Base-by-base conservation (phyloP, 1,284 basidiomycete species). In the Trichosporon coremiiforme region DNA sequence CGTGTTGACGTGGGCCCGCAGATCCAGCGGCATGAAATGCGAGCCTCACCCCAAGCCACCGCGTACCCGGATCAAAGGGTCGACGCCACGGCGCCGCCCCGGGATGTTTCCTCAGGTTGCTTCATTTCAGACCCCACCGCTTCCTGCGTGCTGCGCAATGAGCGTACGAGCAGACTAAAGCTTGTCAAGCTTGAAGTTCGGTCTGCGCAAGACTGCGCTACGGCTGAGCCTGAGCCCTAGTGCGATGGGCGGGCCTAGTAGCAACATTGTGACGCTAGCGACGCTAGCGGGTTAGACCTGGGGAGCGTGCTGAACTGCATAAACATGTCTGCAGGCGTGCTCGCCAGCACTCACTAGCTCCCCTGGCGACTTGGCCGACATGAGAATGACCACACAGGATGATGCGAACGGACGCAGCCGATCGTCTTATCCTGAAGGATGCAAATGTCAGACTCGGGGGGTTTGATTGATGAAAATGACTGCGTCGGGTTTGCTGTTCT, bases 191-290 rank as follows among this genome's bases (percentile, higher is more conserved):
- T 45, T n/a, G n/a, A n/a, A n/a, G n/a, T n/a, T n/a, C n/a, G n/a
- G n/a, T n/a, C n/a, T n/a, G n/a, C n/a, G n/a, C n/a, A n/a, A n/a
- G n/a, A n/a, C n/a, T n/a, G n/a, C n/a, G n/a, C n/a, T n/a, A 45
- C 41, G 41, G 41, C 41, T 45, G 41, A 9, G 15, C 10, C n/a
- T n/a, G n/a, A n/a, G n/a, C n/a, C n/a, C n/a, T n/a, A n/a, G n/a
- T n/a, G n/a, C n/a, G n/a, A n/a, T n/a, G n/a, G n/a, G n/a, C n/a
- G n/a, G n/a, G n/a, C n/a, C n/a, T n/a, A n/a, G 41, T n/a, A 45
- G 41, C 41, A 45, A 45, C 41, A 45, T 45, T 45, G 41, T n/a
- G n/a, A n/a, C n/a, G n/a, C n/a, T n/a, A n/a, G n/a, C 41, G 41
- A 10, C 41, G 41, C 41, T 45, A 45, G 7, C 41, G 15, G 41